Base-by-base conservation (phyloP, 495 filamentous ascomycete species). In the Aspergillus diversus region DNA sequence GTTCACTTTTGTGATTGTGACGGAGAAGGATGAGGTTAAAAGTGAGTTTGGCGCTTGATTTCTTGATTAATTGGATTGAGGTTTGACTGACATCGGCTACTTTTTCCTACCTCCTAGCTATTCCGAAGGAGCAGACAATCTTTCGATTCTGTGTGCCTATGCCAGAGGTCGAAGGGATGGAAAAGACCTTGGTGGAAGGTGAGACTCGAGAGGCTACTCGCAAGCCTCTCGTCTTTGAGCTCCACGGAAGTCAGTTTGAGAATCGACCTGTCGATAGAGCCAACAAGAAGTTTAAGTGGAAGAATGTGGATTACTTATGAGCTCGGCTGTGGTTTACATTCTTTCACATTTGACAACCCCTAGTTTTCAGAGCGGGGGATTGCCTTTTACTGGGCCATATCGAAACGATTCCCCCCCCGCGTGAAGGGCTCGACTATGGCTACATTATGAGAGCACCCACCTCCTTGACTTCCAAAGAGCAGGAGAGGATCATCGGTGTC, bases 61-160 rank as follows among this genome's bases (percentile, higher is more conserved):
- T 61, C 47, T 34, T 59, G 21, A 7, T 4, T 43, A 32, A 51
- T 55, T 21, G 49, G 50, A 31, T 60, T 57, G 35, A 33, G 17
- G 33, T 34, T 37, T 37, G 4, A 21, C 16, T 60, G 53, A 60
- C 12, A 12, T 12, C 52, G 32, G 49, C 56, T 63, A 34, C 61
- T 37, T 54, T 49, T 2, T 2, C 21, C 21, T 2, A 27, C 5
- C 8, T 31, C 54, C 5, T 63, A 88, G 83, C 84, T 17, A 81
- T 97, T 60, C 93, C 95, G 4, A 99, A 99, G 72, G 93, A 94
- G 69, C 87, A 92, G 46, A 92, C 92, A 0, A 77, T 96, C 11
- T 97, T 99, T 72, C 84, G 90, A 16, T 86, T 98, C 68, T 81
- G 82, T 56, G 80, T 98, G 13, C 86, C 89, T 5, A 65, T 83